Percentiles rank a stretch among this genome's conserved stretches.
Evolutionary conservation across 495 filamentous ascomycete species (phyloP).

Genomic region (Aspergillus steynii): DNA sequence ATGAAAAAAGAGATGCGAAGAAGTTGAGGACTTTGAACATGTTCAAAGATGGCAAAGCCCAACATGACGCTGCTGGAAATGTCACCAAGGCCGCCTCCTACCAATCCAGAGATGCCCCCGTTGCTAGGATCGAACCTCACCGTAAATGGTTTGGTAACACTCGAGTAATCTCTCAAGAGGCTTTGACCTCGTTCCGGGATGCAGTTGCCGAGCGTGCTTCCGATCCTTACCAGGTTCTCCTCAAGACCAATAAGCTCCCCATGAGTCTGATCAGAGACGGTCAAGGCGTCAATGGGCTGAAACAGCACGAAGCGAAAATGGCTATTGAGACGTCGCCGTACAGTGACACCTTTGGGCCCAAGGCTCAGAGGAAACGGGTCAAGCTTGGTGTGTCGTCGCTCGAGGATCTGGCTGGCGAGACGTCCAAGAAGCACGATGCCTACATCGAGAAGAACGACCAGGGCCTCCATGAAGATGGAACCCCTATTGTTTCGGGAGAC

Average conservation of each 20-base stretch:
- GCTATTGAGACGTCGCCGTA: conserved; percentile 84
- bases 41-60: conserved; percentile 78
- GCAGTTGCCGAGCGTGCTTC: conserved; percentile 87
- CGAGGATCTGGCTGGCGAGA: conserved; percentile 79
- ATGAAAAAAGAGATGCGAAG: conserved; percentile 65
- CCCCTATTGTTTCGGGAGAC: conserved; percentile 51
- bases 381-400: conserved; percentile 80
- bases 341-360: conserved; percentile 88
- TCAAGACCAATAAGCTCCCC: conserved; percentile 92
- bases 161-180: conserved; percentile 67
- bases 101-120: conserved; percentile 76
- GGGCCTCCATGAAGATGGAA: conserved; percentile 68
- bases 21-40: conserved; percentile 84
- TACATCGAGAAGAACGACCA: conserved; percentile 80
- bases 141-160: conserved; percentile 83
- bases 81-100: conserved; percentile 82
- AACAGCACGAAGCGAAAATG: conserved; percentile 94
- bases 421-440: conserved; percentile 69
- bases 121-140: conserved; percentile 89
- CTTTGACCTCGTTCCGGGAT: conserved; percentile 79
- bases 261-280: conserved; percentile 77
- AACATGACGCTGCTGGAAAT: conserved; percentile 71
- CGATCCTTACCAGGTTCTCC: conserved; percentile 87
- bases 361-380: conserved; percentile 86
- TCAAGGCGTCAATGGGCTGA: conserved; percentile 69